Conservation (phyloP, 2,329 filamentous ascomycete species). For the Scedosporium apiospermum region DNA sequence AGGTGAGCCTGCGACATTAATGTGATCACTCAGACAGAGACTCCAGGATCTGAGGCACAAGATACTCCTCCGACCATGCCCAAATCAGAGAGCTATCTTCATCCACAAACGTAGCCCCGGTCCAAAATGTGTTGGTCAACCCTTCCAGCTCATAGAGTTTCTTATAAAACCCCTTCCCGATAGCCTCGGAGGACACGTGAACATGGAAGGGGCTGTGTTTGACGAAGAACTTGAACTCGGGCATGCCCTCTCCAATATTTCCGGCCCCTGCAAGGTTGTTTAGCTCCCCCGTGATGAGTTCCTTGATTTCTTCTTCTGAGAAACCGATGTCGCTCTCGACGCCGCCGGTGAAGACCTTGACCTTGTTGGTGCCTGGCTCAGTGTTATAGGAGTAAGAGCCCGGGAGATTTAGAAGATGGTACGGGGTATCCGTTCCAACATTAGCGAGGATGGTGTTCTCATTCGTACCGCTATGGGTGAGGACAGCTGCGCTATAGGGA, state of each 20-base stretch:
- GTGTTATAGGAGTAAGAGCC: conserved; percentile 9
- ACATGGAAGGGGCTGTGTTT: conserved; percentile 19
- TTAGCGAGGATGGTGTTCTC: conserved; percentile 14
- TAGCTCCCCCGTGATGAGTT: conserved; percentile 8
- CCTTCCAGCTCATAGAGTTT: conserved; percentile 24
- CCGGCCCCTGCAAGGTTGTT: conserved; percentile 7
- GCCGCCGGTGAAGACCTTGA: conserved; percentile 6
- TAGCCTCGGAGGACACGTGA: conserved; percentile 17
- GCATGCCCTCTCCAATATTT: background rate
- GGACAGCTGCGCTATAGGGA: conserved; percentile 21
- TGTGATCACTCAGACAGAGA: background rate
- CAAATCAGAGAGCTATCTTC: conserved; percentile 1
- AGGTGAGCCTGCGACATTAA: too few relatives aligned
- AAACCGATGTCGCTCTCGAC: conserved; percentile 9
- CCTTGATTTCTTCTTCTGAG: conserved; percentile 9
- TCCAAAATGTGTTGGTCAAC: conserved; percentile 24
- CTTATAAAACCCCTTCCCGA: conserved; percentile 22
- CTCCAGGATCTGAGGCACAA: background rate
- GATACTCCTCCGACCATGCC: background rate
- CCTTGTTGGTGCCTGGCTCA: conserved; percentile 7
- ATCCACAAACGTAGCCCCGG: conserved; percentile 17
- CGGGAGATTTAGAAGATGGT: conserved; percentile 9
- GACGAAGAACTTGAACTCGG: conserved; percentile 19
- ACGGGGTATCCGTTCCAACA: conserved; percentile 8
- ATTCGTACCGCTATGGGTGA: conserved; percentile 17